Evolutionary conservation across 2,329 filamentous ascomycete species (phyloP).

Genomic region (Bretziella fagacearum): DNA sequence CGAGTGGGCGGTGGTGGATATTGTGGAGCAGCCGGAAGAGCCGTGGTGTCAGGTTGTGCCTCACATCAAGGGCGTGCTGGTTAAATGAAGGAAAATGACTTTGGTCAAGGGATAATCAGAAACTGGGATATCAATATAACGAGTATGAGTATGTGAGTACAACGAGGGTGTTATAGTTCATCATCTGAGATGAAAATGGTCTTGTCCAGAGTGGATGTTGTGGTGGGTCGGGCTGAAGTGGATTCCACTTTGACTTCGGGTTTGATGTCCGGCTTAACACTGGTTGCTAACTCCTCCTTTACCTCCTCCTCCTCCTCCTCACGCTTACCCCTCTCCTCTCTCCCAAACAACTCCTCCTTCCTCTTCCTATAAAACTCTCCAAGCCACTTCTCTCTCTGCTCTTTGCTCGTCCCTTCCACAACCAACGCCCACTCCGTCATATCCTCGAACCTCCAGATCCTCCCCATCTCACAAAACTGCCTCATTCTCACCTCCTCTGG

Average conservation of each 20-base stretch:
- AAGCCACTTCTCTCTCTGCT: conserved; percentile 59
- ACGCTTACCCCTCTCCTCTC: conserved; percentile 1
- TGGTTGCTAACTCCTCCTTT: neutral
- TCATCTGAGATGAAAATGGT: conserved; percentile 25
- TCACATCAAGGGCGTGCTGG: conserved; percentile 35
- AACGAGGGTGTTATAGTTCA: conserved; percentile 20
- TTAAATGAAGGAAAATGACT: conserved; percentile 26
- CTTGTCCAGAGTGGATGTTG: conserved; percentile 3
- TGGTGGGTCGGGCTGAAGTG: neutral
- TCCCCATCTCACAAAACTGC: conserved; percentile 85
- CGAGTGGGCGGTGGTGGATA: conserved; percentile 32
- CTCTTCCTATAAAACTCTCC: conserved; percentile 63
- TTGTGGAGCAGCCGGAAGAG: conserved; percentile 26
- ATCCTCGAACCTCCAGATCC: conserved; percentile 56
- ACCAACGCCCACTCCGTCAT: conserved; percentile 74
- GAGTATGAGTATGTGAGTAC: neutral
- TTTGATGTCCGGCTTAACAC: conserved; percentile 15
- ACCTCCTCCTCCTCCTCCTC: conserved; percentile 10
- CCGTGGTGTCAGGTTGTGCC: conserved; percentile 29
- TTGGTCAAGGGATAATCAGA: neutral
- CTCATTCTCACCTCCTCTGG: conserved; percentile 55
- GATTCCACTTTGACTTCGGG: neutral
- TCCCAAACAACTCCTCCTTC: conserved; percentile 31
- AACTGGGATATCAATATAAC: neutral
- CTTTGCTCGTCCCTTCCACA: conserved; percentile 81